These are phyloP conservation scores for Pleurotus cornucopiae DNA, from an alignment of 768 basidiomycete genomes.

Conservation along the genomic window DNA sequence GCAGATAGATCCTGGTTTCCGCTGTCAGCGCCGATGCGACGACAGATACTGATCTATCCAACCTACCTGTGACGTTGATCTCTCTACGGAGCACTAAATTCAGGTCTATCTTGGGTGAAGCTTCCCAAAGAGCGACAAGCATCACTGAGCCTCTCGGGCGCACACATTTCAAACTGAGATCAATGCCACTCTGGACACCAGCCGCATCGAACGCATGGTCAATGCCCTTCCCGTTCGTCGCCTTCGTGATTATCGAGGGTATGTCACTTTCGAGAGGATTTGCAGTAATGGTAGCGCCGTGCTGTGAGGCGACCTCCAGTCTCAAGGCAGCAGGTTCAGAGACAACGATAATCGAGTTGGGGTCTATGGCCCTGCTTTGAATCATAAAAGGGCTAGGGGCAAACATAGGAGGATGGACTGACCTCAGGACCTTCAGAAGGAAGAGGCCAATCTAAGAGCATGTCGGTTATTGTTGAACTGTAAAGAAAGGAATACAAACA, in stretches of 20 bases:
- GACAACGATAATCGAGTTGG: constrained; percentile 23
- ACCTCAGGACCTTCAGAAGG: constrained; percentile 33
- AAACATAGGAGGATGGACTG: not conserved
- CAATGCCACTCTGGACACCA: constrained; percentile 34
- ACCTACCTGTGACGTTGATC: constrained; percentile 32
- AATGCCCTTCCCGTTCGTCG: constrained; percentile 30
- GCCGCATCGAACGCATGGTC: constrained; percentile 46
- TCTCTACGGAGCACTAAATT: constrained; percentile 34
- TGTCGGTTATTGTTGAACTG: not conserved
- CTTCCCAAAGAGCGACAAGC: constrained; percentile 42
- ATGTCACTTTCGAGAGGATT: constrained; percentile 29
- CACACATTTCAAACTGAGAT: constrained; percentile 29
- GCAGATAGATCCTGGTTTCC: constrained; percentile 30
- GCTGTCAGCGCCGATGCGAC: not conserved
- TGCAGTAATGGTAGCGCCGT: constrained; percentile 33
- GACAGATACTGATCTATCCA: not conserved
- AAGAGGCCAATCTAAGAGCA: constrained; percentile 31
- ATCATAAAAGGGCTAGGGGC: not conserved
- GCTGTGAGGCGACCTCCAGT: constrained; percentile 28
- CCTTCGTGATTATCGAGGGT: constrained; percentile 18
- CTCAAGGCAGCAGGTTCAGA: constrained; percentile 38
- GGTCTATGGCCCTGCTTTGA: constrained; percentile 22
- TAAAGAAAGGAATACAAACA: constrained; percentile 19
- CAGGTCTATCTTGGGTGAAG: constrained; percentile 27
- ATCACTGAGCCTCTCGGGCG: constrained; percentile 34